Conservation (phyloP, 2,329 filamentous ascomycete species). For the Fusarium equiseti region DNA sequence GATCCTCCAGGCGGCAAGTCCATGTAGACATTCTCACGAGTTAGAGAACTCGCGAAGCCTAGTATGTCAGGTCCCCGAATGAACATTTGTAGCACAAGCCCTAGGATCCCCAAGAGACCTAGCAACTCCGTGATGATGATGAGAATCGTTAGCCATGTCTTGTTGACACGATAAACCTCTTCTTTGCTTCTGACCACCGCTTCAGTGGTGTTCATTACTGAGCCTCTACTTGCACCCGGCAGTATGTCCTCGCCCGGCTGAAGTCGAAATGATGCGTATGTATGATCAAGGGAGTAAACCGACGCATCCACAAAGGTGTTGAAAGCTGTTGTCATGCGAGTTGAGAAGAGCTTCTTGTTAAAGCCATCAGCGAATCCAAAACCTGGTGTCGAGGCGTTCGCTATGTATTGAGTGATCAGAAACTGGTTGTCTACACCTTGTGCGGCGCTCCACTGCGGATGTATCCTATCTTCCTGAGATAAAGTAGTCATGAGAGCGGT, state of each 20-base stretch:
- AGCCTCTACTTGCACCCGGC: fast-evolving
- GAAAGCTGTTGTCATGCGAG: fast-evolving
- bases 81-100: not conserved
- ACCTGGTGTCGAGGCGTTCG: fast-evolving
- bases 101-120: not conserved
- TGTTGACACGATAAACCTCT: fast-evolving
- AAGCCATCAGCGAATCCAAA: fast-evolving
- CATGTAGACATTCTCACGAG: conserved; percentile 19
- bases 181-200: fast-evolving
- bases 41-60: conserved; percentile 25
- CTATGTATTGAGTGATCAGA: fast-evolving
- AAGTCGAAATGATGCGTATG: no score
- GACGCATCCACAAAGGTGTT: no score
- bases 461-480: fast-evolving
- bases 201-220: no score
- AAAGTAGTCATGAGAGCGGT: not conserved
- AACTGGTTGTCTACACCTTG: fast-evolving
- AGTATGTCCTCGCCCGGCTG: no score
- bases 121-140: conserved; percentile 12
- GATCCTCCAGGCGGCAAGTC: conserved; percentile 11
- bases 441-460: no score
- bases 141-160: conserved; percentile 1
- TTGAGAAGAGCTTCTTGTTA: no score
- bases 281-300: fast-evolving
- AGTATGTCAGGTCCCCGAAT: conserved; percentile 25